Evolutionary conservation across 2,329 filamentous ascomycete species (phyloP).

Genomic region (Fusarium solani-melongenae): DNA sequence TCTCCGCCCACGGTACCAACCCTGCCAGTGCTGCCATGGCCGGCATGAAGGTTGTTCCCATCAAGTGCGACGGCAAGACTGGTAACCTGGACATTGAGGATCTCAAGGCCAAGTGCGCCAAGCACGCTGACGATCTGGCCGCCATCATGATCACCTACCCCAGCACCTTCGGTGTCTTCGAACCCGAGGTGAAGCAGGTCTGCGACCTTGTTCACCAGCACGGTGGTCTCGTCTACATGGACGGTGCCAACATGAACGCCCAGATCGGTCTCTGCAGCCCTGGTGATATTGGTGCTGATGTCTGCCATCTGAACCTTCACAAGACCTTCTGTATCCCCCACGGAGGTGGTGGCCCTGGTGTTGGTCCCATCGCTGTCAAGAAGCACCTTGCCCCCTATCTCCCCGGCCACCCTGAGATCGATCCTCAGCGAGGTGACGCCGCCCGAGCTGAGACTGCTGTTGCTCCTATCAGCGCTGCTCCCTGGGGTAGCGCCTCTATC

Average conservation of each 20-base stretch:
- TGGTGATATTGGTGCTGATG: slow-evolving; percentile 95
- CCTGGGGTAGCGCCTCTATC: slow-evolving; percentile 91
- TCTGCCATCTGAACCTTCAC: slow-evolving; percentile 97
- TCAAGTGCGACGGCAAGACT: slow-evolving; percentile 89
- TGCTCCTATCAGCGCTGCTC: slow-evolving; percentile 60
- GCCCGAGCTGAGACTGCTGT: slow-evolving; percentile 65
- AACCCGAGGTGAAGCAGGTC: slow-evolving; percentile 87
- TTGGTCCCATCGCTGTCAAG: slow-evolving; percentile 93
- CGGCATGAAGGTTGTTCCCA: slow-evolving; percentile 90
- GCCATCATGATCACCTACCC: slow-evolving; percentile 98
- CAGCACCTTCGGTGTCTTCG: slow-evolving; percentile 93
- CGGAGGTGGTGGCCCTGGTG: slow-evolving; percentile 91
- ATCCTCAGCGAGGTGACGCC: slow-evolving; percentile 43
- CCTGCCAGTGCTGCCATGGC: slow-evolving; percentile 96
- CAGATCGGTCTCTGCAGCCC: slow-evolving; percentile 96
- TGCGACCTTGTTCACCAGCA: slow-evolving; percentile 87
- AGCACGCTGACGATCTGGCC: slow-evolving; percentile 85
- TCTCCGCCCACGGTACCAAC: slow-evolving; percentile 96
- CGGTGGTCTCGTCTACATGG: slow-evolving; percentile 98
- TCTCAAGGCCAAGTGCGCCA: slow-evolving; percentile 88
- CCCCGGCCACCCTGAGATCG: slow-evolving; percentile 40
- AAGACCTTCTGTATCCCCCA: slow-evolving; percentile 99
- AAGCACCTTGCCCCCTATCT: slow-evolving; percentile 82
- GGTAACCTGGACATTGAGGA: slow-evolving; percentile 92
- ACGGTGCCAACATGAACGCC: slow-evolving; percentile 98